Base-by-base conservation (phyloP, 2,329 filamentous ascomycete genomes). In the Arthrobotrys conoides region DNA sequence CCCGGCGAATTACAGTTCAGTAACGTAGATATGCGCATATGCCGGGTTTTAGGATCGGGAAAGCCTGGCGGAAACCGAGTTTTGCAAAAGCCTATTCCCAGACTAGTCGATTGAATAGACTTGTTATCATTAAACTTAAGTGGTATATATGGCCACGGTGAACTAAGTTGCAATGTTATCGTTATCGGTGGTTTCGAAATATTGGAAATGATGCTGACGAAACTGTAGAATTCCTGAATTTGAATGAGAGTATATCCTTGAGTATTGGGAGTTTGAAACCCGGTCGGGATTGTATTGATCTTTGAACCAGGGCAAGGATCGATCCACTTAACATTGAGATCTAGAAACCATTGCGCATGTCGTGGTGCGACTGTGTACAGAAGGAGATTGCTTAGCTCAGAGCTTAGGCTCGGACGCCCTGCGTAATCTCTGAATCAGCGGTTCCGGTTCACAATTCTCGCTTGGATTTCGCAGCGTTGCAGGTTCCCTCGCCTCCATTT, bases 391-490 rank as follows among this genome's bases (percentile, higher is more conserved):
- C 4, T 36, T 44, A 5, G 10, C 12, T 61, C 36, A 61, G 36
- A 61, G 57, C 36, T 61, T 61, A 4, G 57, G 36, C 10, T 61
- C 57, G 9, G 57, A 61, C 2, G 57, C 57, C 36, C 57, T 3
- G 33, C 72, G 72, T 51, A 76, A n/a, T 33, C 72, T 44, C 20
- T 64, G 59, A 53, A 77, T 71, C 27, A 77, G 14, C 10, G 72
- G 59, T 5, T 77, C 66, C 8, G 59, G 18, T 9, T 53, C 41
- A 33, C 18, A 61, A 5, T 44, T 27, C 48, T 65, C 61, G 30
- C 5, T 44, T 38, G 38, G 14, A 10, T 12, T 18, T 46, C 27
- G 64, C 16, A 36, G 51, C 9, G 48, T 22, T 14, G 22, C 38
- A 24, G 63, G 38, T n/a, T 53, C 22, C 12, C 68, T 61, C n/a